Base-by-base conservation (phyloP, 1,284 basidiomycete genomes). In the Moniliella sp. region DNA sequence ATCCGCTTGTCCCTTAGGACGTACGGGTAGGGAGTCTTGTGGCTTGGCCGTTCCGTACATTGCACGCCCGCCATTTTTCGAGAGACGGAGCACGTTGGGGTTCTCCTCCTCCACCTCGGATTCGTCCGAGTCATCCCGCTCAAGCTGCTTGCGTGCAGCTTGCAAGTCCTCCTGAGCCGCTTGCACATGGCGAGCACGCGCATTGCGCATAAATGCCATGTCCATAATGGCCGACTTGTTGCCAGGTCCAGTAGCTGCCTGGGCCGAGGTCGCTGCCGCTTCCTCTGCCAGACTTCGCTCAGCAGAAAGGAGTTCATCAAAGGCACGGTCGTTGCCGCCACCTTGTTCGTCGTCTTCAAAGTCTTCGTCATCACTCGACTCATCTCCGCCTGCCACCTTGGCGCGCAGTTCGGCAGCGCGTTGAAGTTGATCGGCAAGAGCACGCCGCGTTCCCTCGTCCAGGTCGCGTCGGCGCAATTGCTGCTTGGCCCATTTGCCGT, bases 401-500 rank as follows among this genome's bases (percentile, higher is more conserved):
- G 34, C 25, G 7, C 48, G 39, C 27, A 51, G 32, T 27, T 42
- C 37, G 1, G 49, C 41, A 14, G 48, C 51, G 3, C 40, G 33
- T 18, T 36, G 36, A 5, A 50, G 33, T 35, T 53, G 49, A 14
- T 53, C 48, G 27, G 54, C 49, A 10, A 58, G 18, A 7, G 56
- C 57, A 4, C 45, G 34, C 4, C 45, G 32, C n/a, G 57, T 46
- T 11, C 59, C 46, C 11, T 30, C 31, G 13, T 37, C 42, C 21
- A 42, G 39, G 11, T 43, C 43, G 4, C 43, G 35, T 2, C 31
- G 25, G 3, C 37, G 32, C 7, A 51, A 30, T 10, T 40, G 40
- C 19, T 42, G 27, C 30, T 57, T 48, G 26, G 48, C 48, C 60
- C 60, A 61, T 36, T 60, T 53, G 21, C 50, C 49, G 55, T 56